Base-by-base conservation (phyloP, 2,329 filamentous ascomycete genomes). In the Hawksworthiomyces lignivorus region DNA sequence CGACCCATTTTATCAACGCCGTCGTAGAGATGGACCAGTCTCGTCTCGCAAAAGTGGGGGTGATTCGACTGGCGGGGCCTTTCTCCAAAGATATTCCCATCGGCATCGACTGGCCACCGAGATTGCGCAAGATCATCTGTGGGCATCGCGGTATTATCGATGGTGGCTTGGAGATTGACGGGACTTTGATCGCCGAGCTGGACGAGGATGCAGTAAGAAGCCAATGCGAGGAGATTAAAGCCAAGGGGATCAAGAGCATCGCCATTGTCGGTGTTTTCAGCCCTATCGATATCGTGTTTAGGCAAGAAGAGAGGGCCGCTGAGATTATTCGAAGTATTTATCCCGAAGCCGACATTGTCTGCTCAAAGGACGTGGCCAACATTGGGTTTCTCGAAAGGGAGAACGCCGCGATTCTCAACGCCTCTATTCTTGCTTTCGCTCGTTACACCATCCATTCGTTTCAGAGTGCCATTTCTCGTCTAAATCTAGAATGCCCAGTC, bases 331-430 rank as follows among this genome's bases (percentile, higher is more conserved):
- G 53, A 6, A 48, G 54, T 3, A 60, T 63, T 31, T 54, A 70
- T 1, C 62, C 64, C 0, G 64, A 56, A 0, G 60, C 56, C 36
- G 62, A 73, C 39, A 62, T 77, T 3, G 69, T 75, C 3, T 64
- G 64, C 38, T 73, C 71, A 9, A 67, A 67, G 37, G 68, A 72
- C 12, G 69, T 76, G 3, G 72, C 70, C 12, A 75, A 67, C 47
- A 56, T 73, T 10, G 73, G 62, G 29, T 75, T 78, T 40, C 58
- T 80, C 7, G 77, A 80, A 57, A 65, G 79, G 28, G 79, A 82
- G 55, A 82, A 82, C 51, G 77, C 78, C 0, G 70, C 75, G 2
- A 77, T 82, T 15, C 60, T 83, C 17, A 82, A 83, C 48, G 78
- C 77, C 0, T 70, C 76, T 2, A 77, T 82, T 26, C 60, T 80